Conservation (phyloP, 2,329 filamentous ascomycete genomes). For the Cytospora piceae region DNA sequence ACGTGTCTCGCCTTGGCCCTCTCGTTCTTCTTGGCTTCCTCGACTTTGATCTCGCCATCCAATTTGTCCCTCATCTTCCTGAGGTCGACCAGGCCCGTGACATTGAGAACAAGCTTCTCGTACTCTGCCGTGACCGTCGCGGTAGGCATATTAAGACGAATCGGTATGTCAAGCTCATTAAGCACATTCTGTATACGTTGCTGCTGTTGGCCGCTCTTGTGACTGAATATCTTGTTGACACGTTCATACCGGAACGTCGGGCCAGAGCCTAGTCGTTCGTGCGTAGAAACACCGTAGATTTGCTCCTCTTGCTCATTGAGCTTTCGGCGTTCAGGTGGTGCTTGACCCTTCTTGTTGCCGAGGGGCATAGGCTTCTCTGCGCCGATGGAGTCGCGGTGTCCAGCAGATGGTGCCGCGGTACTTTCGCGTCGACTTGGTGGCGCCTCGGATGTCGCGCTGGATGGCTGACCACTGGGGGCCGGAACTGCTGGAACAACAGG, state of each 20-base stretch:
- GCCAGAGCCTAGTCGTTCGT: conserved; percentile 83
- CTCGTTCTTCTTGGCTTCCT: conserved; percentile 60
- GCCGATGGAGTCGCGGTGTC: conserved; percentile 51
- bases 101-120: conserved; percentile 69
- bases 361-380: conserved; percentile 44
- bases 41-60: conserved; percentile 68
- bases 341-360: conserved; percentile 56
- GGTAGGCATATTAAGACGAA: conserved; percentile 74
- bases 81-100: conserved; percentile 71
- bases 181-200: conserved; percentile 74
- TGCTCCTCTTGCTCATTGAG: conserved; percentile 76
- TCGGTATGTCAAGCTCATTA: conserved; percentile 71
- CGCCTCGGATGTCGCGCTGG: conserved; percentile 44
- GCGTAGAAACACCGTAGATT: conserved; percentile 81
- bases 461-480: conserved; percentile 38
- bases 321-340: conserved; percentile 64
- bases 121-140: conserved; percentile 71
- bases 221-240: conserved; percentile 76
- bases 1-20: conserved; percentile 45
- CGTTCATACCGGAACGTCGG: conserved; percentile 88
- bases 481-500: conserved; percentile 47
- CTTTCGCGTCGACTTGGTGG: conserved; percentile 55
- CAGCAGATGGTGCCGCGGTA: conserved; percentile 49
- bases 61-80: conserved; percentile 77
- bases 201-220: conserved; percentile 77